Conservation (phyloP, 148 eudicot species). For the Drosera capensis region DNA sequence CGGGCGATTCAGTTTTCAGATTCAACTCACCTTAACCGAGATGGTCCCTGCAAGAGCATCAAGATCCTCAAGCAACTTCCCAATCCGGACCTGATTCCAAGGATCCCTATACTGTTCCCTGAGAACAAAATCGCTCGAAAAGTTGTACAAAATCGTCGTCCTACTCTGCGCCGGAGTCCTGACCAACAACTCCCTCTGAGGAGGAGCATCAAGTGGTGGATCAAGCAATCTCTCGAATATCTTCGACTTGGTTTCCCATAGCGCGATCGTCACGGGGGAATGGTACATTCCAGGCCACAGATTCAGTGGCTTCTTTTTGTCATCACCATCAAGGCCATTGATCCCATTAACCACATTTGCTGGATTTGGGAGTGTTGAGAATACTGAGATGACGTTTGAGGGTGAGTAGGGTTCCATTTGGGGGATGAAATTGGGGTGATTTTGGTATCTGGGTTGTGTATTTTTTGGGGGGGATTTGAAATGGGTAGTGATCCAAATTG, state of each 20-base stretch:
- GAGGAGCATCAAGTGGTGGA: constrained; percentile 58
- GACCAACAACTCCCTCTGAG: constrained; percentile 50
- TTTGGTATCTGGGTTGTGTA: too few species aligned
- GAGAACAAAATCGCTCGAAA: constrained; percentile 62
- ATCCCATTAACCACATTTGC: too few species aligned
- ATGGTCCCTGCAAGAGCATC: constrained; percentile 99
- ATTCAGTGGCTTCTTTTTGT: constrained; percentile 57
- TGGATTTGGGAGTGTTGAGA: constrained; percentile 47
- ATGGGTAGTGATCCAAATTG: too few species aligned
- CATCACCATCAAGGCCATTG: constrained; percentile 14
- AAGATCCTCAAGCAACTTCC: constrained; percentile 93
- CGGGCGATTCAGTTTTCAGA: too few species aligned
- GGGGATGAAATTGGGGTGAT: too few species aligned
- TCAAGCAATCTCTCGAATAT: constrained; percentile 65
- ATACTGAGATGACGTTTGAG: constrained; percentile 48
- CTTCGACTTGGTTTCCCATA: constrained; percentile 82
- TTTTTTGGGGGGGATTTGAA: too few species aligned
- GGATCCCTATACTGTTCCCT: constrained; percentile 96
- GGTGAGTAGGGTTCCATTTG: constrained; percentile 8
- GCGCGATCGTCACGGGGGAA: constrained; percentile 82
- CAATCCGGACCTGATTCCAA: constrained; percentile 84
- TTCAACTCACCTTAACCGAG: constrained; percentile 60
- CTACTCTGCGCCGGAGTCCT: constrained; percentile 60
- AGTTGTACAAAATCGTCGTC: constrained; percentile 53
- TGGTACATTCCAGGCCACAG: constrained; percentile 99